phyloP scores from a whole-genome alignment of 2,329 filamentous ascomycete genomes.

The Claviceps purpurea region DNA sequence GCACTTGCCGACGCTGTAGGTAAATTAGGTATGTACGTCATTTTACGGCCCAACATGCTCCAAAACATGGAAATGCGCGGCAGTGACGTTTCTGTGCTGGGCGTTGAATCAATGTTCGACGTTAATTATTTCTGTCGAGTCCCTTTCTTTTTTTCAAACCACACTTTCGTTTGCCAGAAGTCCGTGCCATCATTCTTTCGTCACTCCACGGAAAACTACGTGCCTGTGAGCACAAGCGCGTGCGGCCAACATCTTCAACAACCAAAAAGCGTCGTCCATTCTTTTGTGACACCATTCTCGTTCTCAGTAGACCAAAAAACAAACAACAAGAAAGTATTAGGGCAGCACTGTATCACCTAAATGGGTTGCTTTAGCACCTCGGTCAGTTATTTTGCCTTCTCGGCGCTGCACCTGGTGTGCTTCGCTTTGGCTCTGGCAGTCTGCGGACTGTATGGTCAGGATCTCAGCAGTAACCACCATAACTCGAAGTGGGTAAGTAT shows the following conservation, averaged over 20 bases:
- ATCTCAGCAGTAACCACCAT: constrained; percentile 43
- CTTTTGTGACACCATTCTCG: neutral
- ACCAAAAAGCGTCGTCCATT: neutral
- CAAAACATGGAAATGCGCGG: too few relatives aligned
- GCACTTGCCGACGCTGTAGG: neutral
- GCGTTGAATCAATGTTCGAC: too few relatives aligned
- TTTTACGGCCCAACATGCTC: too few relatives aligned
- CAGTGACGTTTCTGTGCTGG: too few relatives aligned
- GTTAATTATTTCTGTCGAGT: too few relatives aligned
- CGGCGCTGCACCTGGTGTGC: constrained; percentile 57
- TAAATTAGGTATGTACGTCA: too few relatives aligned
- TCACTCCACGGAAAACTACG: neutral
- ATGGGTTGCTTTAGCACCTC: constrained; percentile 34
- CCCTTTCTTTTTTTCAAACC: neutral
- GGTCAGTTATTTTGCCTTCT: constrained; percentile 40
- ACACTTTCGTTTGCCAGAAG: neutral
- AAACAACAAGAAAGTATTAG: neutral
- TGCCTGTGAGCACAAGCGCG: neutral
- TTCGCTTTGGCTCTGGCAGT: constrained; percentile 66
- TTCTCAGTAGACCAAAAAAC: neutral
- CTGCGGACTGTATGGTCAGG: constrained; percentile 63
- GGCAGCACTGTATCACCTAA: constrained; percentile 3
- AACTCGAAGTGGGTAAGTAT: constrained; percentile 57
- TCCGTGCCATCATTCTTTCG: neutral
- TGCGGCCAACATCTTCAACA: neutral